phyloP scores from a whole-genome alignment of 805 yeast genomes.

The Spathaspora hagerdaliae region DNA sequence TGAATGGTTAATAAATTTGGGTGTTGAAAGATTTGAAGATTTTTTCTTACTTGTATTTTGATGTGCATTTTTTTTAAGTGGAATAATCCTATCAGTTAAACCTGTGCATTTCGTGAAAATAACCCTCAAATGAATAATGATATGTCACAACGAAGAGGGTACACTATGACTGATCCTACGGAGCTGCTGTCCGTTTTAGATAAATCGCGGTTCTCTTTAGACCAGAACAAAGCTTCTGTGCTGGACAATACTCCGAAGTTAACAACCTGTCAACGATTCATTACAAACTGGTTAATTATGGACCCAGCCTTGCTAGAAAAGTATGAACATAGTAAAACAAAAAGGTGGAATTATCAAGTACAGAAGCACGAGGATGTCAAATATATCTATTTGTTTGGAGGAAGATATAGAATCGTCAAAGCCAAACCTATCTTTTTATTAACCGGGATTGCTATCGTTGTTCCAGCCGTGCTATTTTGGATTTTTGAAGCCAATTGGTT shows the following conservation, averaged over 20 bases:
- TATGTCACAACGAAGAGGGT: background rate
- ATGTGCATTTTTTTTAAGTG: too few species aligned
- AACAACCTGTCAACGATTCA: slow-evolving; percentile 10
- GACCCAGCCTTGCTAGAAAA: slow-evolving; percentile 17
- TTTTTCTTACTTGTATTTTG: too few species aligned
- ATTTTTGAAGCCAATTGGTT: slow-evolving; percentile 44
- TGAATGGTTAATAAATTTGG: too few species aligned
- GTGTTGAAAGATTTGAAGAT: too few species aligned
- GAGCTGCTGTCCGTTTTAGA: background rate
- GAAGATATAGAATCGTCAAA: slow-evolving; percentile 49
- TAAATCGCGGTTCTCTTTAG: background rate
- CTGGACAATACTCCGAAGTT: background rate
- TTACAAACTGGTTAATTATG: slow-evolving; percentile 26
- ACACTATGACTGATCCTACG: background rate
- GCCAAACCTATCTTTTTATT: slow-evolving; percentile 37
- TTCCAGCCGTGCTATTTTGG: slow-evolving; percentile 53
- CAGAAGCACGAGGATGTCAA: slow-evolving; percentile 29
- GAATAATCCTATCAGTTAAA: too few species aligned
- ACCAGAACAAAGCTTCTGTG: too few species aligned
- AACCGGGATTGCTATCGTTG: slow-evolving; percentile 28
- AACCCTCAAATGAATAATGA: background rate
- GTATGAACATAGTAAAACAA: background rate
- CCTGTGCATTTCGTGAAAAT: too few species aligned
- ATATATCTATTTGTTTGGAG: slow-evolving; percentile 59
- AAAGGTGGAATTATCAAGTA: slow-evolving; percentile 37